Evolutionary conservation across 768 basidiomycete species (phyloP), one percentile per base, ranked within the genome.

Genomic region (Boletus pseudopeckii): DNA sequence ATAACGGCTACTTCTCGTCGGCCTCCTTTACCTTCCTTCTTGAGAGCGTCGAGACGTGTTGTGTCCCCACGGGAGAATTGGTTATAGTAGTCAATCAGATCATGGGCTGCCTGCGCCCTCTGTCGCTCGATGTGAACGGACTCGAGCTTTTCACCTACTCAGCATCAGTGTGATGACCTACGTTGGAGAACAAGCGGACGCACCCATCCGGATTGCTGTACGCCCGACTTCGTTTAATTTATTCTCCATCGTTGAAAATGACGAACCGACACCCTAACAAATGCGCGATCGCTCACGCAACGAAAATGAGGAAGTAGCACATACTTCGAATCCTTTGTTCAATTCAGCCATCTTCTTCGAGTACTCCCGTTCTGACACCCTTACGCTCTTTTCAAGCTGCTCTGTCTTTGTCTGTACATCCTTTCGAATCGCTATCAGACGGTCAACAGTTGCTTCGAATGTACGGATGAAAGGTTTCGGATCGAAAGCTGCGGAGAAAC

Each of bases 301-400:
- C 36, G 30, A 52, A 52, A 34, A 50, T 18, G 38, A 38, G 17
- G 24, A 40, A 17, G 40, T 20, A 33, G 13, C 40, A 70, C 82
- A 45, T 64, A 93, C 95, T 77, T 99, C 95, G 62, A 98, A 98
- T 1, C 92, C 92, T 46, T 84, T 84, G 67, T 93, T 93, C 22
- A 98, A 77, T 51, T 98, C 95, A n/a, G 79, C 76, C 81, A 98
- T 90, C 70, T 91, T 90, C 75, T 88, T 91, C 3, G 92, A 90
- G 71, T 98, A 99, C 61, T 97, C 94, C 57, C 93, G 74, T 71
- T 98, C 96, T 3, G 93, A 85, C 0, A 87, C 80, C 43, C 87
- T 77, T 14, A 98, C 95, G 60, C 84, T 86, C 74, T 90, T 90
- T 75, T 98, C 96, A 77, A 96, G 86, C 64, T 89, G 86, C 68